Conservation (phyloP, 306 rosid species). For the Alnus glutinosa region DNA sequence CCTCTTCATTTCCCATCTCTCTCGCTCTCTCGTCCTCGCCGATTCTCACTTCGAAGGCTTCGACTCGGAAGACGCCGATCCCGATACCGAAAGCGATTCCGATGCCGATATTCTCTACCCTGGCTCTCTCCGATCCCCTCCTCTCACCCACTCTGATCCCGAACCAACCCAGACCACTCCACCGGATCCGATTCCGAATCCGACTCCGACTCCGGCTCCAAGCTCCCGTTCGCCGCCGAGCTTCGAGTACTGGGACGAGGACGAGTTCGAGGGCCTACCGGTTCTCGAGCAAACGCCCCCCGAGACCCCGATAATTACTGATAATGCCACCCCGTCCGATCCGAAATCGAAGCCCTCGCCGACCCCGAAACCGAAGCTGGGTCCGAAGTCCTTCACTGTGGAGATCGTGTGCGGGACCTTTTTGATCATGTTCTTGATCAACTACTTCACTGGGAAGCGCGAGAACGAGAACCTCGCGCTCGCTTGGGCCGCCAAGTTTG, state of each 20-base stretch:
- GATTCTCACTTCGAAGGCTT: slow-evolving; percentile 90
- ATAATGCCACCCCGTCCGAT: slow-evolving; percentile 30
- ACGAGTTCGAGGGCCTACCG: slow-evolving; percentile 92
- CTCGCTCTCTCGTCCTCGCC: slow-evolving; percentile 36
- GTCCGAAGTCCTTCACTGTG: slow-evolving; percentile 41
- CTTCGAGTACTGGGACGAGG: slow-evolving; percentile 92
- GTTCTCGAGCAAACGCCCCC: slow-evolving; percentile 17
- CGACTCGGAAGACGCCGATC: slow-evolving; percentile 62
- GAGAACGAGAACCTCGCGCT: slow-evolving; percentile 89
- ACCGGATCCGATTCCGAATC: slow-evolving; percentile 20
- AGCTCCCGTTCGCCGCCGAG: slow-evolving; percentile 40
- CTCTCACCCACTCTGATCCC: slow-evolving; percentile 48
- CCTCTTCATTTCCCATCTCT: slow-evolving; percentile 30
- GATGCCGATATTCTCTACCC: slow-evolving; percentile 50
- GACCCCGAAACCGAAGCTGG: neutral
- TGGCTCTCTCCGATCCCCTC: slow-evolving; percentile 57
- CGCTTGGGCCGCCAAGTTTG: slow-evolving; percentile 83
- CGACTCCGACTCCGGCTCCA: slow-evolving; percentile 24
- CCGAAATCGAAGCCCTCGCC: slow-evolving; percentile 31
- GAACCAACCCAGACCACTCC: slow-evolving; percentile 25
- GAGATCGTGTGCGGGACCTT: slow-evolving; percentile 75
- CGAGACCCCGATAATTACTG: slow-evolving; percentile 26
- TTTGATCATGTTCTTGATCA: slow-evolving; percentile 58
- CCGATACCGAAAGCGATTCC: slow-evolving; percentile 50
- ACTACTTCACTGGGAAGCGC: slow-evolving; percentile 84